Evolutionary conservation across 164 flowering plant species (phyloP).

Genomic region (Vitis rupestris): DNA sequence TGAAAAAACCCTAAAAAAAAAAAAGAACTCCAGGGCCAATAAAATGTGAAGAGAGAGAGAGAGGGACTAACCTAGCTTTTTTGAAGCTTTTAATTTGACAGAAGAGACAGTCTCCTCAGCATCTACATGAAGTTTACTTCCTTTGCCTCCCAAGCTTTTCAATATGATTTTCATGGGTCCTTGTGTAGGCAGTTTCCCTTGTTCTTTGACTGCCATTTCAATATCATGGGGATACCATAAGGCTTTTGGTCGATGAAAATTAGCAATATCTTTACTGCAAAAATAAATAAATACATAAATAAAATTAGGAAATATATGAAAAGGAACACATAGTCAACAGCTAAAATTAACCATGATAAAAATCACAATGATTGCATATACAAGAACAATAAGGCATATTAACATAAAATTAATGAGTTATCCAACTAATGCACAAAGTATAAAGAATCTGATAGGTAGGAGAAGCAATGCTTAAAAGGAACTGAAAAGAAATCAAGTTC

Average conservation of each 20-base stretch:
- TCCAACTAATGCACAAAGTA: neutral
- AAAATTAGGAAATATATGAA: neutral
- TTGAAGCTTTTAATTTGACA: slow-evolving; percentile 82
- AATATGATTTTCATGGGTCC: slow-evolving; percentile 87
- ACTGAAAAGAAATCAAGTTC: too few relatives aligned
- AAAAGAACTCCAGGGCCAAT: neutral
- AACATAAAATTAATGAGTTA: neutral
- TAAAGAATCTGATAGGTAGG: too few relatives aligned
- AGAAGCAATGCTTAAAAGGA: too few relatives aligned
- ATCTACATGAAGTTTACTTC: slow-evolving; percentile 83
- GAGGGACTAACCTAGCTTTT: slow-evolving; percentile 68
- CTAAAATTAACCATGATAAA: neutral
- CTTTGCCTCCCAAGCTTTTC: slow-evolving; percentile 97
- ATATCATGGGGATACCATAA: slow-evolving; percentile 95
- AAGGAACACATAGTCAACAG: neutral
- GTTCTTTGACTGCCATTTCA: slow-evolving; percentile 82
- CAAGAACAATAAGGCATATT: neutral
- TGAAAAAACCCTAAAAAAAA: neutral
- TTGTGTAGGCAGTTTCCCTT: slow-evolving; percentile 60
- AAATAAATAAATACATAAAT: slow-evolving; percentile 1
- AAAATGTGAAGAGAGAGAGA: neutral
- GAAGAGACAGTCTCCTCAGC: slow-evolving; percentile 74
- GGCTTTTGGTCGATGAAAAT: slow-evolving; percentile 95
- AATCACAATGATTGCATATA: neutral
- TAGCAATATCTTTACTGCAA: slow-evolving; percentile 90